Conservation (phyloP, 441 rosid genomes). For the Manihot esculenta region DNA sequence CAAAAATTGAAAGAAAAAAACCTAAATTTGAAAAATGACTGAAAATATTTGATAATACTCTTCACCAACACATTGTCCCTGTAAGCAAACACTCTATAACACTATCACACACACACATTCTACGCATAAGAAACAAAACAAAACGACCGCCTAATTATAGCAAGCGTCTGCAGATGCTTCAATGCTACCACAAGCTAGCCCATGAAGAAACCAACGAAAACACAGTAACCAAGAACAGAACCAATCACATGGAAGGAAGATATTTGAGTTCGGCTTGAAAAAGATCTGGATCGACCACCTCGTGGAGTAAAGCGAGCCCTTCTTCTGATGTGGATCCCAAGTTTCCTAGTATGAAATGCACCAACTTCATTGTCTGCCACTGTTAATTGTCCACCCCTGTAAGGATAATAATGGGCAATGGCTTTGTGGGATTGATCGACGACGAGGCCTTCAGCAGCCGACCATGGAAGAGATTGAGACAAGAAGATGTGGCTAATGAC, state of each 20-base stretch:
- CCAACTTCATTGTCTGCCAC: not conserved
- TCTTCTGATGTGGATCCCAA: constrained; percentile 21
- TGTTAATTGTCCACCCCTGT: not conserved
- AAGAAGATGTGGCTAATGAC: constrained; percentile 18
- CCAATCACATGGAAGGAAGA: constrained; percentile 19
- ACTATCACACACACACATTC: no score
- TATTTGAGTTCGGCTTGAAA: constrained; percentile 16
- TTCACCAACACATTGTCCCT: no score
- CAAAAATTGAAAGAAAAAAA: no score
- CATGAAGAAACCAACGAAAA: constrained; percentile 26
- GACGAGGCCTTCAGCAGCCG: constrained; percentile 6
- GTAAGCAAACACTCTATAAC: no score
- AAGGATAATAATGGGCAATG: no score
- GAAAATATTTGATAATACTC: no score
- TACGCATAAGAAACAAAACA: no score
- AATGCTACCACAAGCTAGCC: no score
- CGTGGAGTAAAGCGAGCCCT: constrained; percentile 9
- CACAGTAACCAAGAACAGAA: constrained; percentile 16
- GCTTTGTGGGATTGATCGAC: no score
- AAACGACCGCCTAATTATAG: no score
- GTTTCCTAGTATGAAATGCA: not conserved
- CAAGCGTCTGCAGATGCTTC: no score
- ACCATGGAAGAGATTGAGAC: constrained; percentile 21
- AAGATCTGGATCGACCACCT: constrained; percentile 11
- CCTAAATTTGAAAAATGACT: no score